phyloP scores from a whole-genome alignment of 768 basidiomycete species.

The Chlorophyllum brunneum region DNA sequence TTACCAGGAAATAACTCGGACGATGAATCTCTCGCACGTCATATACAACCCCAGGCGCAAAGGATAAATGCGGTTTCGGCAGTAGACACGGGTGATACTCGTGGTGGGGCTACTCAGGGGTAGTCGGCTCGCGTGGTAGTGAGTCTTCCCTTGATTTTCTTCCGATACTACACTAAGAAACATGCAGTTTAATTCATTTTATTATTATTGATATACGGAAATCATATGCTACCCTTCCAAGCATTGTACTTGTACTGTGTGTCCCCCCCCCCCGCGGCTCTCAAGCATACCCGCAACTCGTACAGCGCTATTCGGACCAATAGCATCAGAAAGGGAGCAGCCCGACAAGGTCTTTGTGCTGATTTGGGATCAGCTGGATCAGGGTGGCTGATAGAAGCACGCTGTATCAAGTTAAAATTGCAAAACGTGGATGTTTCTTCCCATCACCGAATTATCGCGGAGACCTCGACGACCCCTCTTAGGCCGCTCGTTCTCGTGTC shows the following conservation, averaged over 20 bases:
- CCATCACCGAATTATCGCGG: not conserved
- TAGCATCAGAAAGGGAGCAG: not conserved
- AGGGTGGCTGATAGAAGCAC: not conserved
- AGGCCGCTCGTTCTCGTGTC: not conserved
- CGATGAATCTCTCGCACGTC: conserved; percentile 25
- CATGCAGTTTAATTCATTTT: not conserved
- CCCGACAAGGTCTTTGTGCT: not conserved
- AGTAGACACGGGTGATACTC: not conserved
- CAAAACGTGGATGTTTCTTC: conserved; percentile 7
- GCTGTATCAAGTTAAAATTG: not conserved
- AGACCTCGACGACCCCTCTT: not conserved
- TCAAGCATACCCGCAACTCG: too few relatives aligned
- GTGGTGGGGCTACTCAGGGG: not conserved
- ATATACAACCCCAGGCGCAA: conserved; percentile 21
- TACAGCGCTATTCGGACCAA: not conserved
- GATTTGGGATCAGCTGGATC: conserved; percentile 4
- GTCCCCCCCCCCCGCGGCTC: too few relatives aligned
- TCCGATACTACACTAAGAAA: not conserved
- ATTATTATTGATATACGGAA: not conserved
- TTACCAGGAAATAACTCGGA: conserved; percentile 20
- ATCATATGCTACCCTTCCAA: not conserved
- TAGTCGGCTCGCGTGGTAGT: not conserved
- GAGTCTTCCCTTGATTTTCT: not conserved
- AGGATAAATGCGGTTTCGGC: not conserved
- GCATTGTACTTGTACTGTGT: conserved; percentile 4